These are phyloP conservation scores for Penicillium soppii DNA, from an alignment of 495 filamentous ascomycete species.

Conservation along the genomic window DNA sequence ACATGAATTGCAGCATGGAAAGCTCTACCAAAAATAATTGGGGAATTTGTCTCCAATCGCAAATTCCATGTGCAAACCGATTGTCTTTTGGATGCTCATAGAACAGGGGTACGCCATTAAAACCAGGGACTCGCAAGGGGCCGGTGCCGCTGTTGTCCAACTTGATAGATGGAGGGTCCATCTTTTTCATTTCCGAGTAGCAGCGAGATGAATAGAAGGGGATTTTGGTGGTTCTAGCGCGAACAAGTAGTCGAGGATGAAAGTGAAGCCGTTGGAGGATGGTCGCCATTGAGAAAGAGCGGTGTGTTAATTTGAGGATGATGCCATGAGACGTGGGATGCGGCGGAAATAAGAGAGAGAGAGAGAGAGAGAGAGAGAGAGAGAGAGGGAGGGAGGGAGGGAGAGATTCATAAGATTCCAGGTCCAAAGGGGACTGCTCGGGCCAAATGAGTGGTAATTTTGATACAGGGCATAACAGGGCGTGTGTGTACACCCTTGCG, in stretches of 20 bases:
- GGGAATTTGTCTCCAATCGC: constrained; percentile 11
- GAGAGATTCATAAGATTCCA: no score
- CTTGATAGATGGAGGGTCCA: constrained; percentile 2
- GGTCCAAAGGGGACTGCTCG: neutral
- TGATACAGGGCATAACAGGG: constrained; percentile 1
- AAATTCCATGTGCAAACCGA: constrained; percentile 14
- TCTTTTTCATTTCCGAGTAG: constrained; percentile 2
- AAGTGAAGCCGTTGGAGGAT: constrained; percentile 7
- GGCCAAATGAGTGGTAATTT: constrained; percentile 1
- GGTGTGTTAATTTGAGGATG: neutral
- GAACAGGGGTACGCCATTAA: constrained; percentile 5
- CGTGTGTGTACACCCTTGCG: constrained; percentile 1
- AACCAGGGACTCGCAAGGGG: constrained; percentile 14
- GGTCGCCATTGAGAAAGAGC: constrained; percentile 2
- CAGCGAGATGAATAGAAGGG: constrained; percentile 8
- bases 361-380: neutral
- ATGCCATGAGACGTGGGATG: neutral
- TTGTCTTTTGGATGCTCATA: constrained; percentile 10
- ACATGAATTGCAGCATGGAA: constrained; percentile 8
- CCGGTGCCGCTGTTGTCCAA: constrained; percentile 14
- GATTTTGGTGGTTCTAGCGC: constrained; percentile 2
- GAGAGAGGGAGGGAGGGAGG: no score
- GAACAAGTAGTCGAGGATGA: constrained; percentile 10
- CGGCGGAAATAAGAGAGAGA: neutral
- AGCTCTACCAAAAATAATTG: neutral